Evolutionary conservation across 2,329 filamentous ascomycete genomes (phyloP).

Genomic region (Trichoderma hamatum): DNA sequence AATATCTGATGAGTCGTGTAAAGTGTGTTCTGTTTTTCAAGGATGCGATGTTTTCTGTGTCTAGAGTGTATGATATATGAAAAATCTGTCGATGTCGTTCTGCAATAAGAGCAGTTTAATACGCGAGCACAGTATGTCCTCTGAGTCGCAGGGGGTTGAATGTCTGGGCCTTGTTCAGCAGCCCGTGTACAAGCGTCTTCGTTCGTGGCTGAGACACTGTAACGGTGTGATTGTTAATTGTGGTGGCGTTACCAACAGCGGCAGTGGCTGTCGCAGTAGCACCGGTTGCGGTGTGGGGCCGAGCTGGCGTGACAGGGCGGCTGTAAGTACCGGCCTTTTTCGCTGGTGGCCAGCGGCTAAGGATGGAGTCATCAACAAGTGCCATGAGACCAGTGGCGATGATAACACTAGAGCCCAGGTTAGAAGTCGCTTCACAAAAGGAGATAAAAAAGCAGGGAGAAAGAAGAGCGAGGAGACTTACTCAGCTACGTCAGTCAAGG

Average conservation of each 20-base stretch:
- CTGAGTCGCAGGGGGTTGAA: constrained; percentile 24
- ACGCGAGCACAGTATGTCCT: constrained; percentile 26
- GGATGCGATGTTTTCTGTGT: not conserved
- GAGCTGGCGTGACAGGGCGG: constrained; percentile 21
- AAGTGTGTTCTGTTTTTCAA: not conserved
- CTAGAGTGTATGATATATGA: not conserved
- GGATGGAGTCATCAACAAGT: constrained; percentile 90
- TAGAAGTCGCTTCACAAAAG: not conserved
- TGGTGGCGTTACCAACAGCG: not conserved
- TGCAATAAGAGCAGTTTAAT: constrained; percentile 1
- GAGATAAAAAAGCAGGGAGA: not conserved
- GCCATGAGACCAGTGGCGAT: constrained; percentile 87
- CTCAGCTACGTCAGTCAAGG: constrained; percentile 82
- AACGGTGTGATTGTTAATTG: not conserved
- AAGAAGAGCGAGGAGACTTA: constrained; percentile 49
- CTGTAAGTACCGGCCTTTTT: constrained; percentile 42
- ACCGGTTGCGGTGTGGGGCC: constrained; percentile 16
- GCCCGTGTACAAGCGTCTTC: constrained; percentile 23
- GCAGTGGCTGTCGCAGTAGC: not conserved
- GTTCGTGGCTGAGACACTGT: constrained; percentile 15
- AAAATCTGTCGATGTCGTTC: constrained; percentile 17
- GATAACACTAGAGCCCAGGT: constrained; percentile 65
- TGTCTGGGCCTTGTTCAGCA: constrained; percentile 42
- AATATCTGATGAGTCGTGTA: not conserved
- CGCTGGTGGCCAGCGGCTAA: constrained; percentile 65